Evolutionary conservation across 2,329 filamentous ascomycete species (phyloP).

Genomic region (Fusarium acutatum): DNA sequence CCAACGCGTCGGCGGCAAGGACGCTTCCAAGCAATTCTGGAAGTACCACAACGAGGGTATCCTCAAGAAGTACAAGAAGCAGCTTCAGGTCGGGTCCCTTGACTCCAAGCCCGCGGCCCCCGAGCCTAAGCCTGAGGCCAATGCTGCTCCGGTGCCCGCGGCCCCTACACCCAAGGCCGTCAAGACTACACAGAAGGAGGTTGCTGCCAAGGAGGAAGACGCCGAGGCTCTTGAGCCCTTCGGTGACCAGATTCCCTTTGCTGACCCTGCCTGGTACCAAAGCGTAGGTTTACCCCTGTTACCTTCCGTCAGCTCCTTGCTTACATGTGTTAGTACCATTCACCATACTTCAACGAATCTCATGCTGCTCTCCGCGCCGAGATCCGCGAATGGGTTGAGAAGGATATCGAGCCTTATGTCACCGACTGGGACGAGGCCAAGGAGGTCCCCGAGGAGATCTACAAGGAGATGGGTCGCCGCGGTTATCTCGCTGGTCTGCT

Average conservation of each 20-base stretch:
- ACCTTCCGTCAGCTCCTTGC: background rate
- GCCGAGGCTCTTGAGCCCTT: slow-evolving; percentile 83
- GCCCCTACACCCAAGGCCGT: slow-evolving; percentile 48
- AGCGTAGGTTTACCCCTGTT: slow-evolving; percentile 65
- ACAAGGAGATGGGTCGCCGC: slow-evolving; percentile 92
- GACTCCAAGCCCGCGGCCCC: slow-evolving; percentile 86
- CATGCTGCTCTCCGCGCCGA: slow-evolving; percentile 92
- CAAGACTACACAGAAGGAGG: slow-evolving; percentile 56
- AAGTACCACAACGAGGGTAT: slow-evolving; percentile 86
- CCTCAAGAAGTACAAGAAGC: slow-evolving; percentile 83
- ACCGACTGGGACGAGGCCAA: slow-evolving; percentile 98
- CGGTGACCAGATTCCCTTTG: slow-evolving; percentile 88
- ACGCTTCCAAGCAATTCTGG: slow-evolving; percentile 74
- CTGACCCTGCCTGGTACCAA: slow-evolving; percentile 94
- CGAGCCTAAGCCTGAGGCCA: slow-evolving; percentile 80
- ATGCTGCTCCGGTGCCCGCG: slow-evolving; percentile 47
- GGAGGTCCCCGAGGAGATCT: slow-evolving; percentile 86
- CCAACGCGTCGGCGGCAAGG: slow-evolving; percentile 70
- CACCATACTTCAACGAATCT: slow-evolving; percentile 94
- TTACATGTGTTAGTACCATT: slow-evolving; percentile 76
- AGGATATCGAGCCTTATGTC: slow-evolving; percentile 88
- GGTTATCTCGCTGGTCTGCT: slow-evolving; percentile 94
- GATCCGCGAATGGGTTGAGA: slow-evolving; percentile 90
- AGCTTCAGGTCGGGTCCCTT: slow-evolving; percentile 85
- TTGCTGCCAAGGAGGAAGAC: slow-evolving; percentile 56